Conservation (phyloP, 139 green algal species). For the Tetradesmus obliquus region DNA sequence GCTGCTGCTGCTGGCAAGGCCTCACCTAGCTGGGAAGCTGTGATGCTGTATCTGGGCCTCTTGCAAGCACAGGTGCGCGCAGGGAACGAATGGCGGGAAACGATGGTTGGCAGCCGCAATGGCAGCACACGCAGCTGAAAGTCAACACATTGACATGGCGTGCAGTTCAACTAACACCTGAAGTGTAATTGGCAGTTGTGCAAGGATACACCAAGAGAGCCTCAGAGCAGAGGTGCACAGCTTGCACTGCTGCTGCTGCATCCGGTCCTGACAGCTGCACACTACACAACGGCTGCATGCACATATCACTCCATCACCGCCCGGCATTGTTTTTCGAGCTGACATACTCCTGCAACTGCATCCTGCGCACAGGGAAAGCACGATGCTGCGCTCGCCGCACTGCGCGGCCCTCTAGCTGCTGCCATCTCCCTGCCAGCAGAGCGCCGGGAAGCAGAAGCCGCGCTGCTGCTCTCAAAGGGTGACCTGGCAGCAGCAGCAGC, state of each 20-base stretch:
- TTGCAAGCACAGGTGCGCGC: conserved; percentile 59
- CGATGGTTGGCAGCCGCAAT: neutral
- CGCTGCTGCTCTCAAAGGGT: conserved; percentile 53
- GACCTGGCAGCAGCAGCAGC: conserved; percentile 54
- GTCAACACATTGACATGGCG: too few relatives aligned
- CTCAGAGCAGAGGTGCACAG: neutral
- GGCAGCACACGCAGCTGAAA: too few relatives aligned
- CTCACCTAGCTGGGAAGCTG: conserved; percentile 57
- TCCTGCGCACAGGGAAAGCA: conserved; percentile 56
- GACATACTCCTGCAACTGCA: neutral
- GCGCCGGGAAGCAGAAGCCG: conserved; percentile 60
- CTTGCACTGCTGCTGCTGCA: neutral
- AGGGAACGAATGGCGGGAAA: too few relatives aligned
- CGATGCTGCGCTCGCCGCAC: conserved; percentile 47
- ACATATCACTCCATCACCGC: too few relatives aligned
- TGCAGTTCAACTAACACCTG: too few relatives aligned
- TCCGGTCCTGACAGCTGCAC: too few relatives aligned
- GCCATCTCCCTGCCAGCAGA: conserved; percentile 57
- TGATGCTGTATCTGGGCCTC: conserved; percentile 76
- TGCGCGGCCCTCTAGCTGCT: conserved; percentile 31
- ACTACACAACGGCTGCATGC: too few relatives aligned
- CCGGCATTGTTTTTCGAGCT: too few relatives aligned
- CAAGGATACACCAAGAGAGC: neutral
- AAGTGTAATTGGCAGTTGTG: neutral
- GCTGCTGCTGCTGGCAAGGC: neutral